Evolutionary conservation across 352 stramenopile species (phyloP).

Genomic region (Phytophthora sojae): DNA sequence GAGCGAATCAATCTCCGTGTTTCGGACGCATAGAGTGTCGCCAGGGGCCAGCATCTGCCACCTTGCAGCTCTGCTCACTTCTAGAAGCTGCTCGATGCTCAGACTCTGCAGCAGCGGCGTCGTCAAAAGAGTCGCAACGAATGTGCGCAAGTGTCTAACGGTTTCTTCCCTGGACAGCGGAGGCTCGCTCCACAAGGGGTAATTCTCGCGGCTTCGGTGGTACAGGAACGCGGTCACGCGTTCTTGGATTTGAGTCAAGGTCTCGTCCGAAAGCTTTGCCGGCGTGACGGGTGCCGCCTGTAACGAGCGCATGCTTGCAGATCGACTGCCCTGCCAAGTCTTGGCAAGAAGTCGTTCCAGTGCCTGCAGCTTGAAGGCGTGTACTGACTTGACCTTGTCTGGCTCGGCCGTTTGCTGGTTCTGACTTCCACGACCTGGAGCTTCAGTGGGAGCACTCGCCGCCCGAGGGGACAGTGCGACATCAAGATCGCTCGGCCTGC

Average conservation of each 20-base stretch:
- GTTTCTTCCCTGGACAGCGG: slow-evolving; percentile 62
- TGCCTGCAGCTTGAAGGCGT: slow-evolving; percentile 70
- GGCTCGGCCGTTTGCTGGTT: slow-evolving; percentile 22
- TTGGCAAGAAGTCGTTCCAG: slow-evolving; percentile 53
- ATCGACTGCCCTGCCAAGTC: slow-evolving; percentile 30
- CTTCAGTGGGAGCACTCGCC: slow-evolving; percentile 18
- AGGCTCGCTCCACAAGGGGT: slow-evolving; percentile 64
- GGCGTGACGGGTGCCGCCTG: slow-evolving; percentile 9
- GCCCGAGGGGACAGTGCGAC: slow-evolving; percentile 5
- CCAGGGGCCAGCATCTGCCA: slow-evolving; percentile 43
- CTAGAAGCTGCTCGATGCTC: slow-evolving; percentile 62
- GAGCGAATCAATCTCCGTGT: slow-evolving; percentile 45
- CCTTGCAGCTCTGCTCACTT: slow-evolving; percentile 47
- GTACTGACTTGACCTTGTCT: slow-evolving; percentile 45
- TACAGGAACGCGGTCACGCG: slow-evolving; percentile 65
- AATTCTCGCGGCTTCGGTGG: slow-evolving; percentile 61
- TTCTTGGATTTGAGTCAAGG: slow-evolving; percentile 54
- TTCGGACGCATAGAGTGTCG: slow-evolving; percentile 31
- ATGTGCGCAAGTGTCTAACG: slow-evolving; percentile 42
- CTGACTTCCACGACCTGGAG: slow-evolving; percentile 8
- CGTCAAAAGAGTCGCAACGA: slow-evolving; percentile 42
- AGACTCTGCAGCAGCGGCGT: slow-evolving; percentile 45
- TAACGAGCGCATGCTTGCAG: slow-evolving; percentile 17
- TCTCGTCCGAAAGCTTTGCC: slow-evolving; percentile 38
- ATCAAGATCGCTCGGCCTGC: background rate